A percentile compares a stretch with the other conserved stretches of the same genome.
These are phyloP conservation scores for Rutstroemia sp. DNA, from an alignment of 2,329 filamentous ascomycete genomes.

Conservation along the genomic window DNA sequence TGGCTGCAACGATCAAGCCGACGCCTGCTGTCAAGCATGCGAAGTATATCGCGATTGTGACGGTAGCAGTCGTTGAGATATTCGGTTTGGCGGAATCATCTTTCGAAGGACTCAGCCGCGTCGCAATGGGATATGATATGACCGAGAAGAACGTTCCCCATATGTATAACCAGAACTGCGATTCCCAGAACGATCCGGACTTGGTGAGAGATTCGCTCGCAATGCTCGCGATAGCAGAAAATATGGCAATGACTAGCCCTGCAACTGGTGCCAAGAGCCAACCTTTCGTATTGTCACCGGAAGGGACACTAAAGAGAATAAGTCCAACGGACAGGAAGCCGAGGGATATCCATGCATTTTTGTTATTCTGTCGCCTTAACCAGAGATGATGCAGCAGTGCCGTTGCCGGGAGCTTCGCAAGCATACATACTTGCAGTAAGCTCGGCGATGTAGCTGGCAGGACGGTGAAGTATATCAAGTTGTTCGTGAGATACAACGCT, in stretches of 20 bases:
- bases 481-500: conserved; percentile 18
- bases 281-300: neutral
- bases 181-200: conserved; percentile 19
- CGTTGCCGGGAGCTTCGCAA: conserved; percentile 18
- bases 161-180: conserved; percentile 16
- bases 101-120: neutral
- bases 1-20: conserved; percentile 16
- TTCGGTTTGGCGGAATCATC: neutral
- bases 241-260: conserved; percentile 15
- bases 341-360: conserved; percentile 16
- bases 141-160: conserved; percentile 16
- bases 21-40: conserved; percentile 1
- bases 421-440: conserved; percentile 19
- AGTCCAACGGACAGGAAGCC: conserved; percentile 16
- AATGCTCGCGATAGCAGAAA: conserved; percentile 19
- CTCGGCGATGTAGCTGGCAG: conserved; percentile 16
- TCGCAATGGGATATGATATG: conserved; percentile 3
- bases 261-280: conserved; percentile 19
- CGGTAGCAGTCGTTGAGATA: neutral
- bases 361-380: conserved; percentile 16
- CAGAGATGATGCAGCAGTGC: conserved; percentile 20
- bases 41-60: conserved; percentile 5
- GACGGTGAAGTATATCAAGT: conserved; percentile 21
- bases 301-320: conserved; percentile 15
- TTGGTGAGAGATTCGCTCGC: conserved; percentile 19